These are phyloP conservation scores for Aspergillus unguis DNA, from an alignment of 2,329 filamentous ascomycete genomes.

Conservation along the genomic window DNA sequence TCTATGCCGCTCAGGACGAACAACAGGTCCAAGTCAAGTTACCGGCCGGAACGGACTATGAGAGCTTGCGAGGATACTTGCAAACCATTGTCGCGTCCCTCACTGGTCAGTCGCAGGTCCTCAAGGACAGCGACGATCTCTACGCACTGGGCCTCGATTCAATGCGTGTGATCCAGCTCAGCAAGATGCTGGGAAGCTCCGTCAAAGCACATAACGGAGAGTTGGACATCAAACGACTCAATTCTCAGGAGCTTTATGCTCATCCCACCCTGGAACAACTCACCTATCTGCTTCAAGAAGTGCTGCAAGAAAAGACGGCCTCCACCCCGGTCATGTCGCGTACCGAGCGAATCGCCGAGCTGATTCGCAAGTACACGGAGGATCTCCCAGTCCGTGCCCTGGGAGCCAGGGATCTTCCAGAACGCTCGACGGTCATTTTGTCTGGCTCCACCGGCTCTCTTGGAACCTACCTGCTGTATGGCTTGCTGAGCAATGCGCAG, in stretches of 20 bases:
- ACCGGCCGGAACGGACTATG: not conserved
- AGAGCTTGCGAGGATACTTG: not conserved
- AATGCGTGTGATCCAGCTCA: not conserved
- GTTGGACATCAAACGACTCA: too few relatives aligned
- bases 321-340: not conserved
- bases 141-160: not conserved
- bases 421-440: not conserved
- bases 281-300: not conserved
- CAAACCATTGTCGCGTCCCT: not conserved
- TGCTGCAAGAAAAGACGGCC: not conserved
- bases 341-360: not conserved
- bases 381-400: not conserved
- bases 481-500: conserved; percentile 28
- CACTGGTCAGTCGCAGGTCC: not conserved
- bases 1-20: not conserved
- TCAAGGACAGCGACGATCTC: not conserved
- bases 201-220: not conserved
- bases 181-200: not conserved
- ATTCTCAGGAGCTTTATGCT: not conserved
- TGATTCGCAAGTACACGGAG: not conserved
- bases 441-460: conserved; percentile 50
- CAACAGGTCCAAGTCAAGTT: not conserved
- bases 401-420: too few relatives aligned
- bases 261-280: not conserved
- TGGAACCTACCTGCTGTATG: conserved; percentile 47